Evolutionary conservation across 2,329 filamentous ascomycete species (phyloP).

Genomic region (Rutstroemia sp.): DNA sequence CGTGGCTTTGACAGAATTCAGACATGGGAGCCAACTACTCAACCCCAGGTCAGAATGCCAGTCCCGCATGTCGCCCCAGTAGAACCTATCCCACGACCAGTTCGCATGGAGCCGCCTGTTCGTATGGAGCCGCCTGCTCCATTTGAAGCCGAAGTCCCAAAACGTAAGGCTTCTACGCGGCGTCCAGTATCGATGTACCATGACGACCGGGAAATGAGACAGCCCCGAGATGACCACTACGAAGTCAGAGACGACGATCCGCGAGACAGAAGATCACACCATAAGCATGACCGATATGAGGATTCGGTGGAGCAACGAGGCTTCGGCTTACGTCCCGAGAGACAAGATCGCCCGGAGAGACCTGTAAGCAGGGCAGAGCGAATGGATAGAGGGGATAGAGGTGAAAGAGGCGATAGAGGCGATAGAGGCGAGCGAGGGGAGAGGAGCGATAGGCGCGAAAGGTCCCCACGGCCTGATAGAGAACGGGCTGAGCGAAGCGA

Average conservation of each 20-base stretch:
- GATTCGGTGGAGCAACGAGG: slow-evolving; percentile 22
- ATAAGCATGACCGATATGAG: slow-evolving; percentile 25
- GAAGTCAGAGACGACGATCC: slow-evolving; percentile 25
- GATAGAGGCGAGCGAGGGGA: slow-evolving; percentile 1
- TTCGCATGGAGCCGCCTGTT: slow-evolving; percentile 16
- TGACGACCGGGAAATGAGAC: slow-evolving; percentile 16
- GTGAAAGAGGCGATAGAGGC: slow-evolving; percentile 8
- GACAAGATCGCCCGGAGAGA: slow-evolving; percentile 5
- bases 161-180: slow-evolving; percentile 26
- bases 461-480: slow-evolving; percentile 14
- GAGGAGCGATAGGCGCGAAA: slow-evolving; percentile 9
- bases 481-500: slow-evolving; percentile 10
- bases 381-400: slow-evolving; percentile 9
- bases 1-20: slow-evolving; percentile 64
- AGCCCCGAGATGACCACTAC: slow-evolving; percentile 26
- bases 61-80: slow-evolving; percentile 30
- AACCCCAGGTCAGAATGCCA: slow-evolving; percentile 33
- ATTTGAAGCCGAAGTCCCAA: slow-evolving; percentile 26
- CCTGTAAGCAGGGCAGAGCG: slow-evolving; percentile 2
- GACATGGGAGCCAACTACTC: slow-evolving; percentile 38
- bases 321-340: slow-evolving; percentile 18
- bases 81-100: slow-evolving; percentile 22
- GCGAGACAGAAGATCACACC: slow-evolving; percentile 9
- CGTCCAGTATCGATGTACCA: slow-evolving; percentile 26
- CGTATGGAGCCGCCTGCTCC: slow-evolving; percentile 11